Conservation (phyloP, 1,139 yeast species). For the Lodderomyces theae region DNA sequence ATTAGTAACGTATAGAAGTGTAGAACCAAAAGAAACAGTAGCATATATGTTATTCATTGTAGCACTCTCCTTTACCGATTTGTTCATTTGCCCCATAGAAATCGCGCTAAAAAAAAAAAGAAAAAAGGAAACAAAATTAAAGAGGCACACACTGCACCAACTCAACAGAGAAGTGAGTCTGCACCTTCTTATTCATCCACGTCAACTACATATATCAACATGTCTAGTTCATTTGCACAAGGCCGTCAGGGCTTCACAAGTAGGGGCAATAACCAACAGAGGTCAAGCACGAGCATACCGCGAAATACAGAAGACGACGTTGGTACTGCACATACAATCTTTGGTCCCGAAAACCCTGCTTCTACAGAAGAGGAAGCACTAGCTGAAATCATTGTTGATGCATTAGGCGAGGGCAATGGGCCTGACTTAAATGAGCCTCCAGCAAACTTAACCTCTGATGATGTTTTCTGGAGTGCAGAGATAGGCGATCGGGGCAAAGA, state of each 20-base stretch:
- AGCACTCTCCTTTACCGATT: neutral
- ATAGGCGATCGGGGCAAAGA: conserved; percentile 21
- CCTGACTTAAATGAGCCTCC: conserved; percentile 50
- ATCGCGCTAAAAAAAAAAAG: neutral
- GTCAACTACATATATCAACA: too few species aligned
- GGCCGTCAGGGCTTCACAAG: neutral
- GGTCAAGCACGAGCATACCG: neutral
- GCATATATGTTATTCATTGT: neutral
- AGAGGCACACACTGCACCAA: too few species aligned
- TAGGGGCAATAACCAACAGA: neutral
- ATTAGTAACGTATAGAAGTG: neutral
- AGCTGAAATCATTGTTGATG: conserved; percentile 10
- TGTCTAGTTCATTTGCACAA: conserved; percentile 3
- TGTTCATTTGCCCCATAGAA: neutral
- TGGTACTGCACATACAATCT: neutral
- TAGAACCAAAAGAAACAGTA: neutral
- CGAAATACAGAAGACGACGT: neutral
- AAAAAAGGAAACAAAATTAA: neutral
- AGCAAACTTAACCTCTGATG: conserved; percentile 67
- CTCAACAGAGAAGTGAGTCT: too few species aligned
- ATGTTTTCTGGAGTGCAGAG: conserved; percentile 42
- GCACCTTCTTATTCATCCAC: too few species aligned
- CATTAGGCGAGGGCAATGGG: conserved; percentile 16
- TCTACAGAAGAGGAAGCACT: neutral
- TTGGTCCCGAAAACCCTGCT: conserved; percentile 1